Base-by-base conservation (phyloP, 2,329 filamentous ascomycete genomes). In the Arthrobotrys sinensis region DNA sequence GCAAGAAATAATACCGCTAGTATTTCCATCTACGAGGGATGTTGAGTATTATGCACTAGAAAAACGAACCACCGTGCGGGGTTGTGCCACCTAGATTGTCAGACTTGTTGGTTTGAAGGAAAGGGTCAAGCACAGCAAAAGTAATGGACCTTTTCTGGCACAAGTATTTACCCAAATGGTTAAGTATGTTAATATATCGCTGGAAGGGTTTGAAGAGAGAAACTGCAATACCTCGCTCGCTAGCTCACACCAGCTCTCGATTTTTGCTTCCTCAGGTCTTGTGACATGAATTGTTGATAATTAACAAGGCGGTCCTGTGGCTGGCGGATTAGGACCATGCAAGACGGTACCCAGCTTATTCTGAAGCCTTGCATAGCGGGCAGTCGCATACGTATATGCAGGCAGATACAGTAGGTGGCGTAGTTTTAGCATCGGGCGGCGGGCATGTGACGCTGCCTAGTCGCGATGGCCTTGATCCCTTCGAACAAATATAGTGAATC, bases 241-340 rank as follows among this genome's bases (percentile, higher is more conserved):
- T n/a, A 19, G 55, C 19, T 36, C 40, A 6, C 36, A n/a, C n/a
- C 24, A 10, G 7, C 36, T 34, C 12, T 62, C 24, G 36, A 62
- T 43, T 36, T 5, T 38, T n/a, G n/a, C n/a, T n/a, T n/a, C n/a
- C n/a, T n/a, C n/a, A n/a, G n/a, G n/a, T n/a, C 62, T 7, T 21
- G 62, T 6, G 50, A 65, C 14, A 46, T 65, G 40, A 34, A n/a
- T 65, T 36, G 43, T 65, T 14, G 40, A 50, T 14, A 19, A 12
- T n/a, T n/a, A n/a, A n/a, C 0, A 34, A 48, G 2, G 43, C 43
- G 12, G 45, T 50, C 12, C 10, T 65, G 1, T 65, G 62, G 62
- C 28, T 65, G 40, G n/a, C 48, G 14, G 60, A 64, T 48, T 48
- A 38, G 60, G 36, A 64, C 12, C 48, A 43, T 16, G 36, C 60